Conservation (phyloP, 2,329 filamentous ascomycete species). For the Sclerotinia sclerotiorum region DNA sequence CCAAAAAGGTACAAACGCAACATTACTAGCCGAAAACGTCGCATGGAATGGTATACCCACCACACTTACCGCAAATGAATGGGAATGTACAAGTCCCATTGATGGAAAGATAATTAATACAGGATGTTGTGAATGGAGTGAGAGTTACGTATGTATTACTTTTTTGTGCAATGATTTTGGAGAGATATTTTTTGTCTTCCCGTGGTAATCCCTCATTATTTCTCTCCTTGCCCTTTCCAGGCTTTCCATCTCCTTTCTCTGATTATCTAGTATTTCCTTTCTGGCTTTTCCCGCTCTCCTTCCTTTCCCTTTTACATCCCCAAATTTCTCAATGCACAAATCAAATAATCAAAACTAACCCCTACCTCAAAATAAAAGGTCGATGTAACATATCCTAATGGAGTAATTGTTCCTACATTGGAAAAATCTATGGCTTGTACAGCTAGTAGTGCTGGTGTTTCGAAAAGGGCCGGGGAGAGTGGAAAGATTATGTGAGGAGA, state of each 20-base stretch:
- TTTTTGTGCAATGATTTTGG: no score
- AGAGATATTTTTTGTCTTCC: no score
- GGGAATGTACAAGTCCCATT: not conserved
- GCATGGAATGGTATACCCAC: constrained; percentile 9
- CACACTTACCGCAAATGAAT: constrained; percentile 12
- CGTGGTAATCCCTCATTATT: no score
- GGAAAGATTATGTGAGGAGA: not conserved
- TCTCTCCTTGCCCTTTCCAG: no score
- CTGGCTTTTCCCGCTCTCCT: no score
- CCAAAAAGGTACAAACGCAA: constrained; percentile 14
- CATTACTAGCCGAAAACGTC: not conserved
- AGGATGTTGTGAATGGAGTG: constrained; percentile 4
- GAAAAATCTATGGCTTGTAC: constrained; percentile 14
- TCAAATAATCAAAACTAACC: not conserved
- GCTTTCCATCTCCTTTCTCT: no score
- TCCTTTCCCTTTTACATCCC: not conserved
- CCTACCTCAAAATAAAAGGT: not conserved
- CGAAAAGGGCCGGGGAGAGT: not conserved
- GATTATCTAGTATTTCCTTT: not conserved
- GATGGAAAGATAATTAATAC: not conserved
- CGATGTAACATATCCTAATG: not conserved
- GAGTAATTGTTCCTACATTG: not conserved
- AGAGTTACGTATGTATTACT: not conserved
- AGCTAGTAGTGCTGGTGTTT: constrained; percentile 6
- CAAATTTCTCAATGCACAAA: no score